These are phyloP conservation scores for Symbiodinium pilosum DNA, from an alignment of 73 alveolate species.

Conservation along the genomic window DNA sequence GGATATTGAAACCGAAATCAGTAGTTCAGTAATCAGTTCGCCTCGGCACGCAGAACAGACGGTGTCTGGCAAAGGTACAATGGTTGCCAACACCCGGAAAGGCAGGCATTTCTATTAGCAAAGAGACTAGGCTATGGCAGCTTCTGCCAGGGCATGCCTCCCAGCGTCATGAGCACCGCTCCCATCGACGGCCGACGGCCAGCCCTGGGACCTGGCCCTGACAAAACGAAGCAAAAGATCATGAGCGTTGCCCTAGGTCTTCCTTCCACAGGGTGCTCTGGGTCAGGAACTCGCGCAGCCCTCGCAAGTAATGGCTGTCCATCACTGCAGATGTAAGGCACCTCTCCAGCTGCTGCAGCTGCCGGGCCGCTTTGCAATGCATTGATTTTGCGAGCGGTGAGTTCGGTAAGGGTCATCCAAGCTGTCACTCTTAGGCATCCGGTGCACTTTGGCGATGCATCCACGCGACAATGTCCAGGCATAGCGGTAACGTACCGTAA, in stretches of 20 bases:
- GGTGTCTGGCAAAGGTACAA: not conserved
- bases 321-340: not conserved
- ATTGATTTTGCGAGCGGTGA: no score
- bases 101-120: not conserved
- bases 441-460: not conserved
- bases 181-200: constrained; percentile 2
- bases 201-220: not conserved
- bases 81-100: not conserved
- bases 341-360: constrained; percentile 8
- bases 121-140: no score
- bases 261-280: constrained; percentile 13
- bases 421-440: not conserved
- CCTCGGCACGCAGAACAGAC: no score
- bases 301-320: not conserved
- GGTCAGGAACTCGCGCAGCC: not conserved
- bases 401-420: no score
- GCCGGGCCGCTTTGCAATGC: not conserved
- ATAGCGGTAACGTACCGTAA: no score
- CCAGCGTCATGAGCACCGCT: constrained; percentile 6
- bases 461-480: not conserved
- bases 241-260: not conserved
- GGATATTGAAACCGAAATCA: no score
- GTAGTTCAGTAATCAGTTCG: no score
- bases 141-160: not conserved
- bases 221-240: no score